A percentile compares a stretch with the other conserved stretches of the same genome.
phyloP scores from a whole-genome alignment of 1,284 basidiomycete species.

The Puccinia polysora region DNA sequence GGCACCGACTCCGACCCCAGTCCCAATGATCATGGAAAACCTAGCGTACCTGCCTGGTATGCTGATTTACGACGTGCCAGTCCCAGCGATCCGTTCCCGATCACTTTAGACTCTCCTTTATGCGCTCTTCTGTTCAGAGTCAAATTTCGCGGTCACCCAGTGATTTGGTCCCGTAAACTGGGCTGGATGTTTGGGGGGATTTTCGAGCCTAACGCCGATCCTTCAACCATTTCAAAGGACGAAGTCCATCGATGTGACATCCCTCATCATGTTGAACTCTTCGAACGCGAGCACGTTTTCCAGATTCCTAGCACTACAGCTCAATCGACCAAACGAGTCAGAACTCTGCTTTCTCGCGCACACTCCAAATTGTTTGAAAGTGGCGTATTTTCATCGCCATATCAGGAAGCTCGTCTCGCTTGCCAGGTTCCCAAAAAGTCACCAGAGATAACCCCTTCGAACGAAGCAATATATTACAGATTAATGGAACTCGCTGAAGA shows the following conservation, averaged over 20 bases:
- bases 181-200: conserved; percentile 50
- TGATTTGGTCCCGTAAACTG: conserved; percentile 47
- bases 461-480: neutral
- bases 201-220: conserved; percentile 45
- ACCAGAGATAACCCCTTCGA: neutral
- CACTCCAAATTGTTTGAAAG: conserved; percentile 42
- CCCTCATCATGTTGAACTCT: neutral
- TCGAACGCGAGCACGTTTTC: conserved; percentile 14
- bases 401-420: conserved; percentile 28
- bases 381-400: conserved; percentile 43
- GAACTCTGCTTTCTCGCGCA: conserved; percentile 32
- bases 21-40: neutral
- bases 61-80: conserved; percentile 12
- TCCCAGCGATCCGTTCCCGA: neutral
- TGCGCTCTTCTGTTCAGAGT: conserved; percentile 47
- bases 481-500: conserved; percentile 44
- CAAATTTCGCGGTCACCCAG: conserved; percentile 46
- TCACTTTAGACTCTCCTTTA: conserved; percentile 43
- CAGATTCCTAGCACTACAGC: conserved; percentile 1
- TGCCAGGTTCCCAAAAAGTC: conserved; percentile 25
- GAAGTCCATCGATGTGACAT: conserved; percentile 44
- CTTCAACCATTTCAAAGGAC: conserved; percentile 41
- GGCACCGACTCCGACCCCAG: neutral
- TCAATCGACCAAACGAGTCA: conserved; percentile 21
- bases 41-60: conserved; percentile 37